Conservation (phyloP, 1,284 basidiomycete species). For the Trametes versicolor region DNA sequence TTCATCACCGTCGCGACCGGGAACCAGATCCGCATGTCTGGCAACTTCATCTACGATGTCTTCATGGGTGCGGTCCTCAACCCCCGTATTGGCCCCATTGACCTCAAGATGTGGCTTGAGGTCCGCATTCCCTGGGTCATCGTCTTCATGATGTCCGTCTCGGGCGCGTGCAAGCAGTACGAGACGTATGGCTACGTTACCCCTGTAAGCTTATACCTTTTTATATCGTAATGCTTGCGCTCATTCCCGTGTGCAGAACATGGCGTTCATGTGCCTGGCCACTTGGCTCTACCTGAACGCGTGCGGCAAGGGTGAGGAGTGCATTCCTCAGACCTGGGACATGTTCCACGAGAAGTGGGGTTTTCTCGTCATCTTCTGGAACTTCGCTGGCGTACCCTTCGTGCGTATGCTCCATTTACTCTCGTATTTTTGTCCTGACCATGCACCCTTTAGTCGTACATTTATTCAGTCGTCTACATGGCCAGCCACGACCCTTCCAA, state of each 20-base stretch:
- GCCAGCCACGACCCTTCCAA: constrained; percentile 89
- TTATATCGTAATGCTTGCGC: neutral
- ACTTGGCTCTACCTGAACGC: constrained; percentile 98
- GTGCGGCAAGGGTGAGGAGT: constrained; percentile 94
- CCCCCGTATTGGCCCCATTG: constrained; percentile 92
- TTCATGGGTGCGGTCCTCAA: constrained; percentile 98
- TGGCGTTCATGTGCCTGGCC: constrained; percentile 96
- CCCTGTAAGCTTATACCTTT: constrained; percentile 61
- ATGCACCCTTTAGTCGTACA: constrained; percentile 76
- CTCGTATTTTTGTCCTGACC: neutral
- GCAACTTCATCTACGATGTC: constrained; percentile 93
- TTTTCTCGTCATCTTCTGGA: constrained; percentile 98
- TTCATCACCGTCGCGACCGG: constrained; percentile 81
- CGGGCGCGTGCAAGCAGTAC: constrained; percentile 96
- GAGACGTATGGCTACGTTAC: constrained; percentile 93
- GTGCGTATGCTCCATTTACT: constrained; percentile 53
- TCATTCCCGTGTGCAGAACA: constrained; percentile 71
- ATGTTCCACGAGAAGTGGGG: constrained; percentile 98
- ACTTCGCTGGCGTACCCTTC: constrained; percentile 93
- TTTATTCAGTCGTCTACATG: constrained; percentile 98
- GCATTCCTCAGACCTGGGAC: constrained; percentile 99
- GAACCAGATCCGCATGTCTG: constrained; percentile 91
- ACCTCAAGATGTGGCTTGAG: constrained; percentile 99
- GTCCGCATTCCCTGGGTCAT: constrained; percentile 98
- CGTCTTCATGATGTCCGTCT: constrained; percentile 93